phyloP scores from a whole-genome alignment of 176 grass and related monocot species.

The Hyparrhenia diplandra region DNA sequence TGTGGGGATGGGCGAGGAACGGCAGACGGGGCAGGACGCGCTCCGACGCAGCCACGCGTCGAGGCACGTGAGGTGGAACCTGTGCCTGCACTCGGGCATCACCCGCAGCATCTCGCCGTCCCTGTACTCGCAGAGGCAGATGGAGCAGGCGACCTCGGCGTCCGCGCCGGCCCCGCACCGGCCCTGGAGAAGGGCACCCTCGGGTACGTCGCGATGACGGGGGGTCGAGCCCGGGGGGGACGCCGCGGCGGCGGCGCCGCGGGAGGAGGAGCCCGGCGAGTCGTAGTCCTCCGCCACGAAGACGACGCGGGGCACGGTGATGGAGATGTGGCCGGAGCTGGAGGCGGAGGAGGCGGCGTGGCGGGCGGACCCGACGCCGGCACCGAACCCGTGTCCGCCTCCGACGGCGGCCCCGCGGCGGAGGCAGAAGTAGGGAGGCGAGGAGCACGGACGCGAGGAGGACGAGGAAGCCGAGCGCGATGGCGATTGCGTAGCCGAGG shows the following conservation, averaged over 20 bases:
- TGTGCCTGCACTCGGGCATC: constrained; percentile 90
- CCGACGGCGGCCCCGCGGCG: constrained; percentile 11
- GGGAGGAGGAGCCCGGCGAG: constrained; percentile 57
- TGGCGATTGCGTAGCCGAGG: constrained; percentile 61
- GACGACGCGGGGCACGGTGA: constrained; percentile 68
- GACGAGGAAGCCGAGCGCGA: constrained; percentile 59
- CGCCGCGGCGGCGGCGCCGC: constrained; percentile 29
- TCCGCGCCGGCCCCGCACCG: constrained; percentile 26
- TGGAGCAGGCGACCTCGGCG: constrained; percentile 60
- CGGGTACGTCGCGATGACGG: constrained; percentile 73
- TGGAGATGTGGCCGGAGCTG: constrained; percentile 52
- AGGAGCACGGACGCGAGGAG: constrained; percentile 46
- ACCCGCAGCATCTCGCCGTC: constrained; percentile 88
- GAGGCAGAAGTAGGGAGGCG: constrained; percentile 48
- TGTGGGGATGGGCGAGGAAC: constrained; percentile 76
- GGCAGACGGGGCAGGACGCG: constrained; percentile 88
- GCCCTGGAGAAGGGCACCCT: constrained; percentile 63
- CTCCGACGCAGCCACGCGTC: constrained; percentile 88
- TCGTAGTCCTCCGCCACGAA: constrained; percentile 83
- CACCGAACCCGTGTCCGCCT: not conserved
- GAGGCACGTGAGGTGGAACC: constrained; percentile 88
- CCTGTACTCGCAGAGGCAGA: constrained; percentile 89
- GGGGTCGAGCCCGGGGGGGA: constrained; percentile 69
- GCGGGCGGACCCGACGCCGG: not conserved
- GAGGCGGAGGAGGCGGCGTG: constrained; percentile 31